Evolutionary conservation across 2,329 filamentous ascomycete species (phyloP).

Genomic region (Ramularia endophylla): DNA sequence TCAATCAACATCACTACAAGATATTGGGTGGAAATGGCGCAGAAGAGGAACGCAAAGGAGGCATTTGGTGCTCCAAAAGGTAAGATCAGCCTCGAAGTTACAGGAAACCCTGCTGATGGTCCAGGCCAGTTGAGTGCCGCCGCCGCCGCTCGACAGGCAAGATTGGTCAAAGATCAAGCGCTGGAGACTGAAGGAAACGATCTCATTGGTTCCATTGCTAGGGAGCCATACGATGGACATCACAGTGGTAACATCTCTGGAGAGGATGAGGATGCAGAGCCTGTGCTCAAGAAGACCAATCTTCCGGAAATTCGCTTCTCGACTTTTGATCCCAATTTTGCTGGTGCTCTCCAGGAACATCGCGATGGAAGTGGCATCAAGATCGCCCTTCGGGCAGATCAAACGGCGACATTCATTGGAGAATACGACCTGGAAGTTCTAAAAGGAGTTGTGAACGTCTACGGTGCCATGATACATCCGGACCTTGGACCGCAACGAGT

Average conservation of each 20-base stretch:
- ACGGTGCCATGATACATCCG: slow-evolving; percentile 56
- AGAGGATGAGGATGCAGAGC: no score
- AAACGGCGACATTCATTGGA: slow-evolving; percentile 47
- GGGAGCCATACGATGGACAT: slow-evolving; percentile 18
- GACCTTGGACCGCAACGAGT: slow-evolving; percentile 43
- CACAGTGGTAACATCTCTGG: slow-evolving; percentile 1
- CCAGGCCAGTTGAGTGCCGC: slow-evolving; percentile 29
- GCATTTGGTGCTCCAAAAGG: slow-evolving; percentile 24
- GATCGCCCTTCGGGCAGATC: slow-evolving; percentile 22
- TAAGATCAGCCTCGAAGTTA: slow-evolving; percentile 1
- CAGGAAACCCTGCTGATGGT: neutral
- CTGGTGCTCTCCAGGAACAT: slow-evolving; percentile 8
- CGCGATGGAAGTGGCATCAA: slow-evolving; percentile 15
- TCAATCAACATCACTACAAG: neutral
- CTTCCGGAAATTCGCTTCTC: slow-evolving; percentile 14
- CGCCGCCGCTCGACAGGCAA: slow-evolving; percentile 24
- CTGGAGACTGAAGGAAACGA: neutral
- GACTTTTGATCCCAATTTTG: slow-evolving; percentile 7
- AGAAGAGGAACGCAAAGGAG: slow-evolving; percentile 31
- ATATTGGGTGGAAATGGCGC: no score
- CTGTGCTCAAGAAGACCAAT: no score
- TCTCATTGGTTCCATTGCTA: slow-evolving; percentile 14
- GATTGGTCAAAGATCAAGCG: slow-evolving; percentile 7
- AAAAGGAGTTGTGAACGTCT: slow-evolving; percentile 58
- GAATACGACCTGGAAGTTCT: slow-evolving; percentile 60